Percentiles rank a stretch among this genome's conserved stretches.
These are phyloP conservation scores for Chrysoporthe deuterocubensis DNA, from an alignment of 2,329 filamentous ascomycete genomes.

Conservation along the genomic window DNA sequence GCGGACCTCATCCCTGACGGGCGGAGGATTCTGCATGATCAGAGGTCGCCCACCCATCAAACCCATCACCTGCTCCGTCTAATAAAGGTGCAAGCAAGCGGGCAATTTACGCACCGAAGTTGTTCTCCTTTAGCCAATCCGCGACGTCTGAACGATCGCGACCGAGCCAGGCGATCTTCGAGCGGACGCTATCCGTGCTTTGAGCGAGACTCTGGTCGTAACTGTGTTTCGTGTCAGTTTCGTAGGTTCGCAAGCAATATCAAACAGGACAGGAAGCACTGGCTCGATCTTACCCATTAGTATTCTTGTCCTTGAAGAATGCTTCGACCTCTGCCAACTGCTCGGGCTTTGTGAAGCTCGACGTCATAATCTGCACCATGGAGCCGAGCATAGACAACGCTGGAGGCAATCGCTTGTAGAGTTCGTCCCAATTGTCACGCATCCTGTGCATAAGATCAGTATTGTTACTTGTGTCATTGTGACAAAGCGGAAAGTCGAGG, in stretches of 20 bases:
- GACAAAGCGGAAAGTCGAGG: background rate
- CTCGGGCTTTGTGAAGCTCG: conserved; percentile 75
- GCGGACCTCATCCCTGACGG: background rate
- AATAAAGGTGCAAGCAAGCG: background rate
- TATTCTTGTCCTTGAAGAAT: conserved; percentile 84
- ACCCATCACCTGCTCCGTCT: background rate
- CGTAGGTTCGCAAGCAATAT: background rate
- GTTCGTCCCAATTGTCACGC: conserved; percentile 83
- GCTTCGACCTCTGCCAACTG: conserved; percentile 76
- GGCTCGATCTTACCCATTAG: conserved; percentile 52
- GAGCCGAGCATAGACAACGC: conserved; percentile 82
- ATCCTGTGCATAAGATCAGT: conserved; percentile 43
- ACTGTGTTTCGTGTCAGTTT: conserved; percentile 38
- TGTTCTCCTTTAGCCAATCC: conserved; percentile 42
- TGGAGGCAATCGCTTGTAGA: conserved; percentile 83
- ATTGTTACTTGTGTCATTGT: background rate
- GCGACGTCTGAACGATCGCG: conserved; percentile 76
- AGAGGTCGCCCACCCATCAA: background rate
- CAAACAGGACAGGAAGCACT: background rate
- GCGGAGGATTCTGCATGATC: too few species aligned
- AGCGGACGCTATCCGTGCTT: conserved; percentile 80
- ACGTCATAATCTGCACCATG: conserved; percentile 81
- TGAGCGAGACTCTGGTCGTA: conserved; percentile 91
- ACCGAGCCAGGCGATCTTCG: conserved; percentile 81
- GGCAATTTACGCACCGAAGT: conserved; percentile 32